Evolutionary conservation across 805 yeast genomes (phyloP), one percentile per base, ranked within the genome.

Genomic region (Phaffomyces opuntiae): DNA sequence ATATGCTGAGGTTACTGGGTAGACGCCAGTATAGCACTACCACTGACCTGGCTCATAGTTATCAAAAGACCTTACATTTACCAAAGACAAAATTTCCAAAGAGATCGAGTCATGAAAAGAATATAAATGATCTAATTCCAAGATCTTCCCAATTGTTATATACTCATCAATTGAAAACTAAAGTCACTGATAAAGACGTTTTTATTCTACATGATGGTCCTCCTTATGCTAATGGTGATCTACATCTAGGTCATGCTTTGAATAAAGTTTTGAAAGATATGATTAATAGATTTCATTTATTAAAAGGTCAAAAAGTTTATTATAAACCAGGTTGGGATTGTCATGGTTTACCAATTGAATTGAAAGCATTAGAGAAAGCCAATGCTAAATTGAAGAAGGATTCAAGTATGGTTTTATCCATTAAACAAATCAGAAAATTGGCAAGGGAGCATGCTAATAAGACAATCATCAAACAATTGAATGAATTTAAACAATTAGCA

Each of bases 281-380:
- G 39, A 78, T 91, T 39, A 77, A 78, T 51, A 70, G 99, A 43
- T 82, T 69, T 53, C 80, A 87, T 57, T 66, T 90, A 25, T 61
- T 81, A 19, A 63, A 70, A 35, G 86, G 88, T 14, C 73, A 79
- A 49, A 72, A 73, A 41, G 79, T 93, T 4, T 71, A 74, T 43
- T 93, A 87, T 57, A 73, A 74, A 37, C 96, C 98, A 0, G 99
- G 99, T 0, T 93, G 99, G 98, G 99, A 93, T 62, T 93, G 99
- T 60, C 99, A 93, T 67, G 99, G 99, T 0, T 69, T 93, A 35
- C 99, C 99, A 1, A 93, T 93, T 51, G 99, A 93, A 63, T 70
- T 87, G 60, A 90, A 89, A 56, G 95, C 95, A 0, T 63, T 87
- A 62, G 75, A 63, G 54, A 74, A 66, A 49, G 64, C 64, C 40